Conservation (phyloP, 2,329 filamentous ascomycete genomes). For the Mycosphaerella sp. region DNA sequence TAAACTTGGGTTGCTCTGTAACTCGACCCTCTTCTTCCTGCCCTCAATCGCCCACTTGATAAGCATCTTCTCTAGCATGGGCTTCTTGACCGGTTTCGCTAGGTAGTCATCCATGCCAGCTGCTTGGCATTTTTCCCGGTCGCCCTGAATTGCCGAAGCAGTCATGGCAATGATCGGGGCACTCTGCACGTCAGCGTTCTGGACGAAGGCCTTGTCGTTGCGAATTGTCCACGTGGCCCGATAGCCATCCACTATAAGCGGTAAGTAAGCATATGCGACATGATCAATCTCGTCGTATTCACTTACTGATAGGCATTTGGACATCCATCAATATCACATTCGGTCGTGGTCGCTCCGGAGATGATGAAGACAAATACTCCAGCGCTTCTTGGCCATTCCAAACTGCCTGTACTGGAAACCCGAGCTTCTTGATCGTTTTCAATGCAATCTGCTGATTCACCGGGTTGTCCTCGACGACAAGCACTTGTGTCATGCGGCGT, state of each 20-base stretch:
- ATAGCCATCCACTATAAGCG: constrained; percentile 58
- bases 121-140: constrained; percentile 65
- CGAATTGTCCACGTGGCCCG: constrained; percentile 67
- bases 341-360: constrained; percentile 49
- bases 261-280: too few relatives aligned
- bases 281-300: too few relatives aligned
- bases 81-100: constrained; percentile 65
- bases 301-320: constrained; percentile 46
- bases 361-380: constrained; percentile 54
- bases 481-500: constrained; percentile 58
- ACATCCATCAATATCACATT: constrained; percentile 59
- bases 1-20: constrained; percentile 17
- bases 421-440: constrained; percentile 66
- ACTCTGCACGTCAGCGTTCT: constrained; percentile 48
- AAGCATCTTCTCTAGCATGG: constrained; percentile 63
- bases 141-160: constrained; percentile 69
- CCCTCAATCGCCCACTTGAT: constrained; percentile 58
- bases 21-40: constrained; percentile 29
- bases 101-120: constrained; percentile 72
- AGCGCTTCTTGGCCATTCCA: constrained; percentile 77
- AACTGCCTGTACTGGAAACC: constrained; percentile 63
- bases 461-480: constrained; percentile 75
- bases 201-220: constrained; percentile 59
- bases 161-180: constrained; percentile 80
- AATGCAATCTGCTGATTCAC: constrained; percentile 65